Base-by-base conservation (phyloP, 1,284 basidiomycete species). In the Xanthoconium separans region DNA sequence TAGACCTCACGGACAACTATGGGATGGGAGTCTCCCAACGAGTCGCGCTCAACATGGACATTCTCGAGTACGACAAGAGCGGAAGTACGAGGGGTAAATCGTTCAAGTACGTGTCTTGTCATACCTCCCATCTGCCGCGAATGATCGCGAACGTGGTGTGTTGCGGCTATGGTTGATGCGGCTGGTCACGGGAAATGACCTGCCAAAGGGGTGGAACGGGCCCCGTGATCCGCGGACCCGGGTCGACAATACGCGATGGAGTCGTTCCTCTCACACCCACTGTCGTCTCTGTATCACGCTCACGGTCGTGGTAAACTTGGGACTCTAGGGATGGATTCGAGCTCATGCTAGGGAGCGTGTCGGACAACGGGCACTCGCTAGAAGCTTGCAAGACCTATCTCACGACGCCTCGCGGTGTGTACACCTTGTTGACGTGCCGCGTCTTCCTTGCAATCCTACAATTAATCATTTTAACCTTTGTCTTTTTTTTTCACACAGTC, bases 1-100 rank as follows among this genome's bases (percentile, higher is more conserved):
- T 61, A 91, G 89, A 85, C 69, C 69, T 93, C 76, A 91, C 90
- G 44, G 87, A 91, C 71, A 57, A 67, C 70, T 83, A 47, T 70
- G 89, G 59, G 74, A 79, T 65, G 73, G 85, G 66, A 36, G 20
- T 30, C 13, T 9, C 41, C 9, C 37, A 36, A 18, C 65, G 64
- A n/a, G 53, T 69, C 42, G 56, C 53, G 31, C 56, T 57, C 55
- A 65, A 65, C 54, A 45, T 36, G 61, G 63, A 61, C 11, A 69
- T 69, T 40, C 66, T 65, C 49, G 61, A 83, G 79, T 86, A 57
- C 71, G 85, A 61, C 67, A 73, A 51, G 66, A 77, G 62, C 71
- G 81, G 80, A 51, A 20, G 67, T 63, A 36, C 33, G 22, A 59
- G 42, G 39, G 45, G 54, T 42, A 53, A 51, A 48, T 54, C 60